Evolutionary conservation across 805 yeast genomes (phyloP).

Genomic region (Ogataea pini): DNA sequence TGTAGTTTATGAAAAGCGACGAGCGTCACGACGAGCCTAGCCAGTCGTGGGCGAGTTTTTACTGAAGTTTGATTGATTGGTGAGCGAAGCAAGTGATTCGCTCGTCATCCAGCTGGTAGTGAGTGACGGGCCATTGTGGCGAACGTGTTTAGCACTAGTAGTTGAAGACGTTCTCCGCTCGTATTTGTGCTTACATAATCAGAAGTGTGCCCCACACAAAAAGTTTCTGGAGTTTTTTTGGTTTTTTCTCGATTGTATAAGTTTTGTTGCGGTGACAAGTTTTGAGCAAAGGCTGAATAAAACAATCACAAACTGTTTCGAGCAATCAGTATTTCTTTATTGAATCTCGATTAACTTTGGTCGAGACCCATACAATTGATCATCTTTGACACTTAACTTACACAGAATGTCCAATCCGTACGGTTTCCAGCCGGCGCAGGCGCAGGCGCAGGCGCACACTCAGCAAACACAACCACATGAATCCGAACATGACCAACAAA

Average conservation of each 20-base stretch:
- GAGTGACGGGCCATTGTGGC: too few species aligned
- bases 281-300: neutral
- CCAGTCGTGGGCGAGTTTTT: neutral
- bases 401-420: slow-evolving; percentile 8
- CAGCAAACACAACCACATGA: slow-evolving; percentile 12
- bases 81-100: too few species aligned
- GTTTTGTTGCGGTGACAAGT: slow-evolving; percentile 1
- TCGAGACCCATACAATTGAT: neutral
- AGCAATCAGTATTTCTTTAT: neutral
- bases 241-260: neutral
- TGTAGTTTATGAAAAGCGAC: too few species aligned
- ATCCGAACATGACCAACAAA: slow-evolving; percentile 15
- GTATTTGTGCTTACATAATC: too few species aligned
- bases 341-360: neutral
- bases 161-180: too few species aligned
- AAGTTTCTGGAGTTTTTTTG: neutral
- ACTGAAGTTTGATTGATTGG: too few species aligned
- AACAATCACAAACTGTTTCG: neutral
- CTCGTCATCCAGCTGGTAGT: too few species aligned
- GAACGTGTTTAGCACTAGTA: too few species aligned
- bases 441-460: slow-evolving; percentile 12
- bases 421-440: slow-evolving; percentile 15
- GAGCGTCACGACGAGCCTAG: neutral
- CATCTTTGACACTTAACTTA: neutral
- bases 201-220: slow-evolving; percentile 1